Base-by-base conservation (phyloP, 78 protist genomes). In the Polysphondylium violaceum region DNA sequence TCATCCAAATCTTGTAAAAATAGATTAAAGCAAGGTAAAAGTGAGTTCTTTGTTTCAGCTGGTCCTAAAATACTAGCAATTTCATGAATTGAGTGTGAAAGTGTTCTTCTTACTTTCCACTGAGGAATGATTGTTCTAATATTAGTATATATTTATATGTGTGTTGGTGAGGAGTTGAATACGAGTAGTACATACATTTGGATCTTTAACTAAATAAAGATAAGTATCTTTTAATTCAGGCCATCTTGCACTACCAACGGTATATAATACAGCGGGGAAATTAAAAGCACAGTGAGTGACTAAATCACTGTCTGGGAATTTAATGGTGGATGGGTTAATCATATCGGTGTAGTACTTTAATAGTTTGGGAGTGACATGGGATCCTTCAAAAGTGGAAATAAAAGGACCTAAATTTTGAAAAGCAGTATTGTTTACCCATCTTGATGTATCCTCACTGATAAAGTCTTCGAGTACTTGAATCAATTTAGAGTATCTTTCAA, bases 71-170 rank as follows among this genome's bases (percentile, higher is more conserved):
- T 61, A 21, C n/a, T 47, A 19, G 95, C 95, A 23, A 93, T 31
- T 43, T 75, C 93, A 76, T 93, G 95, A 59, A 93, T 75, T 51
- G 93, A 89, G 75, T 76, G 92, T 38, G 95, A 61, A 36, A 93
- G 53, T 44, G 95, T 71, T 73, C 95, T 88, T 72, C 95, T 79
- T 16, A 93, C 95, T 51, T 79, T 88, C 93, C 93, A 87, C 92
- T 86, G 3, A 31, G 14, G 0, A 65, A 25, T 8, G 7, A 31
- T 36, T 21, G 5, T 8, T 2, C 25, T 36, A 74, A 0, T 2
- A 74, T 7, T 21, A 21, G 0, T 38, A 47, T n/a, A 51, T 63
- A 67, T 36, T 25, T 21, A 58, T 44, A 40, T 29, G 29, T 3
- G 31, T 23, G 5, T 31, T 25, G n/a, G n/a, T n/a, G n/a, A n/a